Percentiles rank a stretch among this genome's conserved stretches.
Conservation (phyloP, 805 yeast genomes). For the Hanseniaspora valbyensis region DNA sequence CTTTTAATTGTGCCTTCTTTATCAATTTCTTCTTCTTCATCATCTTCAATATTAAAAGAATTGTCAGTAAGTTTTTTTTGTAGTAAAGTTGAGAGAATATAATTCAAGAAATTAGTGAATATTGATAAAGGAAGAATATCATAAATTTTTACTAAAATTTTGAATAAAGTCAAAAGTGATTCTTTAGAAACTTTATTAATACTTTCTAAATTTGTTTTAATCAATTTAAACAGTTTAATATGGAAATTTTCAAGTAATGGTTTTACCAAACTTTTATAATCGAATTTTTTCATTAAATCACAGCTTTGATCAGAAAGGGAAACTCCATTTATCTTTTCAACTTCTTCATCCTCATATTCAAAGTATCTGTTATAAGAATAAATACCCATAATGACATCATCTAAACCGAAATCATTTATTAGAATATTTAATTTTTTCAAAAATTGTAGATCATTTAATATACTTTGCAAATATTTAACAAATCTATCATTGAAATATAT, state of each 20-base stretch:
- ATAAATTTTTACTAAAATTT: not conserved
- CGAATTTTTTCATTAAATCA: not conserved
- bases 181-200: not conserved
- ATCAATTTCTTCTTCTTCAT: not conserved
- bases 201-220: not conserved
- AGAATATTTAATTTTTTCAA: not conserved
- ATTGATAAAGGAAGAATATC: not conserved
- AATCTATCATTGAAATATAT: not conserved
- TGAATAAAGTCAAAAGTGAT: not conserved
- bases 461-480: not conserved
- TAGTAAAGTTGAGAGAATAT: not conserved
- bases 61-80: not conserved
- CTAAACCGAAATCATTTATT: not conserved
- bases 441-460: not conserved
- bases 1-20: no score
- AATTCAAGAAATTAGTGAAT: not conserved
- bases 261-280: not conserved
- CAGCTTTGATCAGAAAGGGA: no score
- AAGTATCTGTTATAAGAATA: not conserved
- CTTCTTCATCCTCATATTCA: not conserved
- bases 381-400: not conserved
- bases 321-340: not conserved
- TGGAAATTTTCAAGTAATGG: slow-evolving; percentile 1
- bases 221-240: not conserved
- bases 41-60: not conserved